phyloP scores from a whole-genome alignment of 225 moss, liverwort and hornwort genomes.

The Pseudisothecium myosuroides region DNA sequence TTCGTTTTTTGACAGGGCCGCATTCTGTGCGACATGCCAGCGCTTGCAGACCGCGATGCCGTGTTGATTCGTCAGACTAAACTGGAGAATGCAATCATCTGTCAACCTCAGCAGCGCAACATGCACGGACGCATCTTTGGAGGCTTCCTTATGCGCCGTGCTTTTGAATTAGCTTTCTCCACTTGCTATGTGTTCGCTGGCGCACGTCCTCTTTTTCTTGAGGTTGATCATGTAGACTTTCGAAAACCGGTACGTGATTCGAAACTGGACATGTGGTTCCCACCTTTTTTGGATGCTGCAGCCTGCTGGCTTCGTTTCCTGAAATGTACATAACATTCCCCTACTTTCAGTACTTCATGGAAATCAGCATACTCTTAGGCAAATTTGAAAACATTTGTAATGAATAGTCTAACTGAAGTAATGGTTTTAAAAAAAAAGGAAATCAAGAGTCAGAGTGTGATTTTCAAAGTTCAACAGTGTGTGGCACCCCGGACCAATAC shows the following conservation, averaged over 20 bases:
- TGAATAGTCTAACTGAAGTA: neutral
- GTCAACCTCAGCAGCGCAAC: slow-evolving; percentile 95
- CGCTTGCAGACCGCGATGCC: slow-evolving; percentile 68
- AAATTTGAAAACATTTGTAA: neutral
- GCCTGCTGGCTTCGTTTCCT: neutral
- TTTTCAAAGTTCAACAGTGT: neutral
- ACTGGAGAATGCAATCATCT: slow-evolving; percentile 80
- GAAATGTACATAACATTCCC: neutral
- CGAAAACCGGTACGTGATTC: slow-evolving; percentile 55
- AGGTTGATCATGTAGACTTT: slow-evolving; percentile 93
- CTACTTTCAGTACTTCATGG: neutral
- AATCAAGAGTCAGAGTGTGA: neutral
- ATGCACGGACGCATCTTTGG: slow-evolving; percentile 98
- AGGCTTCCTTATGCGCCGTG: slow-evolving; percentile 95
- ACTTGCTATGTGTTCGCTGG: slow-evolving; percentile 91
- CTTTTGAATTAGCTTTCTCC: slow-evolving; percentile 82
- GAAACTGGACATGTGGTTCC: neutral
- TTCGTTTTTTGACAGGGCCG: slow-evolving; percentile 39
- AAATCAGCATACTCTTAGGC: neutral
- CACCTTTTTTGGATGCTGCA: neutral
- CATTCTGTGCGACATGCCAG: slow-evolving; percentile 81
- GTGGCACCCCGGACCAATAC: neutral
- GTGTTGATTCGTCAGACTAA: slow-evolving; percentile 73
- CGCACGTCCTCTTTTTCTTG: slow-evolving; percentile 61
- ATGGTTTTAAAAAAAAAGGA: neutral